A percentile compares a stretch with the other conserved stretches of the same genome.
Conservation (phyloP, 352 stramenopile genomes). For the Phytophthora ohioensis region DNA sequence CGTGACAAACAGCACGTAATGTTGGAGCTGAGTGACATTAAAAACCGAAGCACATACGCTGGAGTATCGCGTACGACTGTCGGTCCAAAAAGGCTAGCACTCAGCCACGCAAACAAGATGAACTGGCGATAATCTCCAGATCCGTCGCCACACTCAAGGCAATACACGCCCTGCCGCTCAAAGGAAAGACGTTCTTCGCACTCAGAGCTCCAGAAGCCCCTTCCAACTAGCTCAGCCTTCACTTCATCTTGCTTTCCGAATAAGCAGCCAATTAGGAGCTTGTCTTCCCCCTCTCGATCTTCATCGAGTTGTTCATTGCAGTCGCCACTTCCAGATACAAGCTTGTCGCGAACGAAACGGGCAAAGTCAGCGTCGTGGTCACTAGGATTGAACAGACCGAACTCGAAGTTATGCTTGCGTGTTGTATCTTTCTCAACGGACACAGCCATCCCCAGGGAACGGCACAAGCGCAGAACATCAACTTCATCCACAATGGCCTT, state of each 20-base stretch:
- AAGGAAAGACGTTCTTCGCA: constrained; percentile 37
- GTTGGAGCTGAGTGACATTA: constrained; percentile 28
- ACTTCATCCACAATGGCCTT: constrained; percentile 74
- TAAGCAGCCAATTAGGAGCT: constrained; percentile 48
- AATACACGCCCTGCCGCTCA: constrained; percentile 67
- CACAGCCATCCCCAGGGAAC: constrained; percentile 54
- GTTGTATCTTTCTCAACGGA: constrained; percentile 1
- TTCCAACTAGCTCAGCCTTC: constrained; percentile 44
- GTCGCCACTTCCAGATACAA: constrained; percentile 23
- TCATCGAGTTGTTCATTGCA: background rate
- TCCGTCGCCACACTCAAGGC: constrained; percentile 6
- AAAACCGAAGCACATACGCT: constrained; percentile 68
- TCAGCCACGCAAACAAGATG: constrained; percentile 68
- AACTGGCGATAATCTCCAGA: constrained; percentile 23
- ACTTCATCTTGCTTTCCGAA: constrained; percentile 70
- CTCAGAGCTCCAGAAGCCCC: constrained; percentile 46
- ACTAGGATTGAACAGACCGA: constrained; percentile 45
- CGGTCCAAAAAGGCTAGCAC: constrained; percentile 41
- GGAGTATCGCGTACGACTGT: constrained; percentile 54
- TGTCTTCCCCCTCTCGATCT: background rate
- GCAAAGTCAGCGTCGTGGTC: constrained; percentile 73
- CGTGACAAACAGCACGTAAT: constrained; percentile 37
- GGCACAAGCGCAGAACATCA: constrained; percentile 70
- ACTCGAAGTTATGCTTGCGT: constrained; percentile 52
- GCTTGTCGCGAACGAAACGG: constrained; percentile 58